Conservation (phyloP, 257 asterid species). For the Solanum stenotomum region DNA sequence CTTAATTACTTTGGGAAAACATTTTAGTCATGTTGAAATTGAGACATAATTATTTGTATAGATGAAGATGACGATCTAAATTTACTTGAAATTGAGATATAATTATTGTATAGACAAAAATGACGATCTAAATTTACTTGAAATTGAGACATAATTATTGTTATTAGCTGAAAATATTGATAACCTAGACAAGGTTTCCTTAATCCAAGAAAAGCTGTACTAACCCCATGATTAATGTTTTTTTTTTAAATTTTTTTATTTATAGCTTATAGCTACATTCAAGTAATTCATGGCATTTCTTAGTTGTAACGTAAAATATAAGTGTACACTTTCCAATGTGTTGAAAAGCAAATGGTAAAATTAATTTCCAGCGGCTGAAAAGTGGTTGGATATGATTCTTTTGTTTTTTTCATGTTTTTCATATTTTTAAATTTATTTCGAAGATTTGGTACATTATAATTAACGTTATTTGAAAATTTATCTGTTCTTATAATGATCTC, state of each 20-base stretch:
- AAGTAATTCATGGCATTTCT: background rate
- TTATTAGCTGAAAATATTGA: background rate
- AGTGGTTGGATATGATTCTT: background rate
- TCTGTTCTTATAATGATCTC: background rate
- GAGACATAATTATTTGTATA: background rate
- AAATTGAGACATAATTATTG: background rate
- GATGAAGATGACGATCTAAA: background rate
- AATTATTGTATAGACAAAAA: background rate
- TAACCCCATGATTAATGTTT: background rate
- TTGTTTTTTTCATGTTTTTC: background rate
- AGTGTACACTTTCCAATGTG: background rate
- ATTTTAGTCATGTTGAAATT: background rate
- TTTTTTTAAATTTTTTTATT: background rate
- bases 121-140: background rate
- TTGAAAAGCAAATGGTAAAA: conserved; percentile 1
- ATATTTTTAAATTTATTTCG: background rate
- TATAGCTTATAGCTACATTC: background rate
- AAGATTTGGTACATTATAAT: background rate
- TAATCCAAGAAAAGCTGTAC: conserved; percentile 12
- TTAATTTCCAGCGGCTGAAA: conserved; percentile 1
- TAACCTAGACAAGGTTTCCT: conserved; percentile 6
- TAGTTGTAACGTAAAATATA: background rate
- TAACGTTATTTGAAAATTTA: background rate
- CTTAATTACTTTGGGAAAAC: background rate
- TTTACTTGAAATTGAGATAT: background rate